phyloP scores from a whole-genome alignment of 225 moss, liverwort and hornwort genomes.

The Pleurozium schreberi region DNA sequence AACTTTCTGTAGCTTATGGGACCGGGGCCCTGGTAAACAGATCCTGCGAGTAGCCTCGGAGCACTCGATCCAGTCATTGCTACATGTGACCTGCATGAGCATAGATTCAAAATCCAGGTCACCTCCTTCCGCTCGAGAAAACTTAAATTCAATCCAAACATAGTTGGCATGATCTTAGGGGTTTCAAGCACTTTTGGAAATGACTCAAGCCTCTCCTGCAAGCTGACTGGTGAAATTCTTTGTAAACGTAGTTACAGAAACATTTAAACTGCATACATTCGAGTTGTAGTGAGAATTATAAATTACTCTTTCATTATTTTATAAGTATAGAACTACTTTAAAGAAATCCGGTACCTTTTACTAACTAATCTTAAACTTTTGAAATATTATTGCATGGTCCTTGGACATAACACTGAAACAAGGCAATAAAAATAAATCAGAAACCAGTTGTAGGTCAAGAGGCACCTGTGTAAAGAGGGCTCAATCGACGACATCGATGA shows the following conservation, averaged over 20 bases:
- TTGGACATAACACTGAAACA: not conserved
- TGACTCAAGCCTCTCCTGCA: not conserved
- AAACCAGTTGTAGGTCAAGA: not conserved
- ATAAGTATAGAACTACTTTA: not conserved
- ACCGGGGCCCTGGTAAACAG: constrained; percentile 67
- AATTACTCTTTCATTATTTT: not conserved
- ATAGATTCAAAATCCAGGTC: not conserved
- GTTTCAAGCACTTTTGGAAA: not conserved
- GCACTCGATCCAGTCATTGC: constrained; percentile 47
- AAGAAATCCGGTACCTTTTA: not conserved
- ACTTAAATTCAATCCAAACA: not conserved
- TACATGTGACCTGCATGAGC: constrained; percentile 51
- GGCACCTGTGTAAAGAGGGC: constrained; percentile 75
- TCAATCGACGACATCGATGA: constrained; percentile 67
- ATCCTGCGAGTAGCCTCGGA: constrained; percentile 78
- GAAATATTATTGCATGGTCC: not conserved
- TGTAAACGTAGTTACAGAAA: not conserved
- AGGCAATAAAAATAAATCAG: not conserved
- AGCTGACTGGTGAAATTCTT: not conserved
- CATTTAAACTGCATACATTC: not conserved
- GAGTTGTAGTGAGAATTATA: not conserved
- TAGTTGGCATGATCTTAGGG: not conserved
- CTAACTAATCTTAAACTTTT: not conserved
- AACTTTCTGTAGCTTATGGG: constrained; percentile 51
- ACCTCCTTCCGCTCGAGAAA: not conserved